Percentiles rank a stretch among this genome's conserved stretches.
These are phyloP conservation scores for Diplodia sapinea DNA, from an alignment of 2,329 filamentous ascomycete genomes.

Conservation along the genomic window DNA sequence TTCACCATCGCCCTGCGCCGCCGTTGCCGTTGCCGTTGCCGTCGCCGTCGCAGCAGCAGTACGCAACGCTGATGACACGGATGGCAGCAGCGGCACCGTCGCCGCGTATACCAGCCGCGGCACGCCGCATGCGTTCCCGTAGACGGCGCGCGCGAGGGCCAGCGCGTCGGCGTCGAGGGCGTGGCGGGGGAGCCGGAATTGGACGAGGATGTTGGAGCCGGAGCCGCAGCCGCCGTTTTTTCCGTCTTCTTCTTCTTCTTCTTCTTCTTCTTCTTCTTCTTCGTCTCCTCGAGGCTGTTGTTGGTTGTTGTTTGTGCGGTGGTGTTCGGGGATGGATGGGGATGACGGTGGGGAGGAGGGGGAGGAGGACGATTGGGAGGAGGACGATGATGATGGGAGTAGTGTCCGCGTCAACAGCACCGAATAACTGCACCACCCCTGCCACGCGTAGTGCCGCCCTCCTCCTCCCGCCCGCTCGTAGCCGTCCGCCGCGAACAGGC, in stretches of 20 bases:
- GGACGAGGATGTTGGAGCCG: slow-evolving; percentile 23
- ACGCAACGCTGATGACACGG: too few relatives aligned
- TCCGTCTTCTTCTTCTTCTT: neutral
- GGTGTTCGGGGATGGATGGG: too few relatives aligned
- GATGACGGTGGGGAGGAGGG: too few relatives aligned
- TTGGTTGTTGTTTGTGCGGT: too few relatives aligned
- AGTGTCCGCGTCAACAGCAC: slow-evolving; percentile 11
- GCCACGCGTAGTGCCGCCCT: neutral
- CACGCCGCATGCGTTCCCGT: slow-evolving; percentile 40
- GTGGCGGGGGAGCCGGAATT: slow-evolving; percentile 31
- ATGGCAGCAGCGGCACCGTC: too few relatives aligned
- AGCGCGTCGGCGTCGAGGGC: slow-evolving; percentile 34
- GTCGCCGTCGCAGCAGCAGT: too few relatives aligned
- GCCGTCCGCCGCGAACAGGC: slow-evolving; percentile 11
- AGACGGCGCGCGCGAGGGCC: slow-evolving; percentile 35
- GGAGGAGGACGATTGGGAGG: too few relatives aligned
- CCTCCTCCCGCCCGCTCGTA: neutral
- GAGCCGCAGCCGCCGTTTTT: neutral
- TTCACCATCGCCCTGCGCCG: too few relatives aligned
- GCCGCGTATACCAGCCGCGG: slow-evolving; percentile 34
- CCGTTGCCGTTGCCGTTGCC: too few relatives aligned
- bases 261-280: neutral
- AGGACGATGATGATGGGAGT: too few relatives aligned
- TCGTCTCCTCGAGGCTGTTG: too few relatives aligned
- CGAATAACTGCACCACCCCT: slow-evolving; percentile 34